Conservation (phyloP, 352 stramenopile species). For the Phytopythium ostracodes region DNA sequence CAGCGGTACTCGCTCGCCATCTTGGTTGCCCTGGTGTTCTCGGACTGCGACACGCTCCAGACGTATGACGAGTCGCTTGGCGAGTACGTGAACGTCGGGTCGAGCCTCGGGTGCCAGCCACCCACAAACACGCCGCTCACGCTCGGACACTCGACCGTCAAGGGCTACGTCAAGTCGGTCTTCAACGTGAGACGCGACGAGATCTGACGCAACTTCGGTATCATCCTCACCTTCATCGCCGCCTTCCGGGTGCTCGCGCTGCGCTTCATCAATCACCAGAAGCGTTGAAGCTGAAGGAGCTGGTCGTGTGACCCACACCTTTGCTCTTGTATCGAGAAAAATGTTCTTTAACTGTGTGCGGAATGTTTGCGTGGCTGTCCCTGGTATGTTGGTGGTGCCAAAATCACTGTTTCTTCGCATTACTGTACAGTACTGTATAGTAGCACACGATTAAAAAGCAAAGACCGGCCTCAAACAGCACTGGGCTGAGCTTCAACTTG, state of each 20-base stretch:
- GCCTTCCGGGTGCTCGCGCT: conserved; percentile 27
- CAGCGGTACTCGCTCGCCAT: conserved; percentile 20
- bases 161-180: conserved; percentile 20
- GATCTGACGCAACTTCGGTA: conserved; percentile 16
- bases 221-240: conserved; percentile 21
- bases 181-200: conserved; percentile 34
- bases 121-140: conserved; percentile 15
- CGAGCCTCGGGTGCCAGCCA: conserved; percentile 17
- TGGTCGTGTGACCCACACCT: too few relatives aligned
- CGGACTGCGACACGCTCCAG: conserved; percentile 15
- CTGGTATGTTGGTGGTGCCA: too few relatives aligned
- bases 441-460: too few relatives aligned
- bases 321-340: too few relatives aligned
- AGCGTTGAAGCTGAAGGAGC: too few relatives aligned
- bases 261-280: conserved; percentile 33
- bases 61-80: conserved; percentile 6
- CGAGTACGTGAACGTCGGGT: conserved; percentile 8
- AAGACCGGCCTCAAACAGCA: too few relatives aligned
- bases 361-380: too few relatives aligned
- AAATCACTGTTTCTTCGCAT: too few relatives aligned
- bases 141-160: conserved; percentile 17
- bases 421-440: too few relatives aligned
- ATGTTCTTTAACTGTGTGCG: too few relatives aligned
- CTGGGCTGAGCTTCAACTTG: too few relatives aligned
- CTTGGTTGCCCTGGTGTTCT: conserved; percentile 16